Evolutionary conservation across 495 filamentous ascomycete species (phyloP).

Genomic region (Penicillium fimorum): DNA sequence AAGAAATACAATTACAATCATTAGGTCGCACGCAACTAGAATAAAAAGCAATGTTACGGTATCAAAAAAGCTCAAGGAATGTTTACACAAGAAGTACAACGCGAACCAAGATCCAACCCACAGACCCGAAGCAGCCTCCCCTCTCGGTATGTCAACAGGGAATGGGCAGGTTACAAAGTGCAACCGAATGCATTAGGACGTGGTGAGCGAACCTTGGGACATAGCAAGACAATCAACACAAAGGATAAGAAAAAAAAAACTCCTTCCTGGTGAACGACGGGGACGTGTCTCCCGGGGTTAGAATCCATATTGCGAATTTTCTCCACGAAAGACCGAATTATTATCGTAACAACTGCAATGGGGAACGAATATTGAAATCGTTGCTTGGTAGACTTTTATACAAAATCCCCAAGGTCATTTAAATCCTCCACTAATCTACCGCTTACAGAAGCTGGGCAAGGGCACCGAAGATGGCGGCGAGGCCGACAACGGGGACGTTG

Average conservation of each 20-base stretch:
- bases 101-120: conserved; percentile 2
- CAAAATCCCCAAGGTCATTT: conserved; percentile 19
- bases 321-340: conserved; percentile 47
- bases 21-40: conserved; percentile 6
- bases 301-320: conserved; percentile 35
- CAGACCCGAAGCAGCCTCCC: conserved; percentile 4
- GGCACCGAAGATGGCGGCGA: conserved; percentile 44
- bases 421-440: conserved; percentile 8
- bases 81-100: conserved; percentile 15
- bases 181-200: conserved; percentile 30
- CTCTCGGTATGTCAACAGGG: not conserved
- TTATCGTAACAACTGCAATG: conserved; percentile 48
- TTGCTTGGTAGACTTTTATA: conserved; percentile 39
- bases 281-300: conserved; percentile 27
- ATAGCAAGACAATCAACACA: conserved; percentile 20
- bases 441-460: conserved; percentile 50
- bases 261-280: conserved; percentile 25
- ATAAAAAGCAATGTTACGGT: conserved; percentile 7
- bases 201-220: conserved; percentile 14
- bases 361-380: conserved; percentile 37
- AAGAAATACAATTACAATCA: conserved; percentile 10
- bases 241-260: conserved; percentile 24
- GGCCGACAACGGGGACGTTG: conserved; percentile 44
- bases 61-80: conserved; percentile 11
- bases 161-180: conserved; percentile 16